Percentiles rank a stretch among this genome's conserved stretches.
phyloP scores from a whole-genome alignment of 331 rosid species.

The Acacia concinna region DNA sequence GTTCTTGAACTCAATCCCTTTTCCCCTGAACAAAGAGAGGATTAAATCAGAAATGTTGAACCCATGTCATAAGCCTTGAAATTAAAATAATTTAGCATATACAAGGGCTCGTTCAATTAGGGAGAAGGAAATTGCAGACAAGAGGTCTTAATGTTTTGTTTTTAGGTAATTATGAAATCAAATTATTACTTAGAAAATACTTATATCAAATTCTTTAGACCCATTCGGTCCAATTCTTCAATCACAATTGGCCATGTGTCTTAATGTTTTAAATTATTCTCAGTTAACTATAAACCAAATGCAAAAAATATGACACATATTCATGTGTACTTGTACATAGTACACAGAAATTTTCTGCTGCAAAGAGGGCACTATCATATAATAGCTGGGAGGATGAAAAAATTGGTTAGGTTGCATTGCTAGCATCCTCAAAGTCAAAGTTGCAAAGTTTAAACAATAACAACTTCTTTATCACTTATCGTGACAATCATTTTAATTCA shows the following conservation, averaged over 20 bases:
- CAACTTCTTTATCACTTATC: not conserved
- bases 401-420: not conserved
- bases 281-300: too few species aligned
- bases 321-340: slow-evolving; percentile 95
- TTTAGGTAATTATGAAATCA: too few species aligned
- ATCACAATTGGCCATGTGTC: too few species aligned
- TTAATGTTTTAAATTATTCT: too few species aligned
- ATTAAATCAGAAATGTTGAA: not conserved
- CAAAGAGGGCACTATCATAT: slow-evolving; percentile 72
- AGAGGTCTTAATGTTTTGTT: not conserved
- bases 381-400: slow-evolving; percentile 56
- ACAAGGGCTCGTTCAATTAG: not conserved
- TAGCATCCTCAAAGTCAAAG: not conserved
- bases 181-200: too few species aligned
- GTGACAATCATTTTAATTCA: not conserved
- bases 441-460: not conserved
- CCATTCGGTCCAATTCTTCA: too few species aligned
- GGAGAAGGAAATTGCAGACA: not conserved
- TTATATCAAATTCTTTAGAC: too few species aligned
- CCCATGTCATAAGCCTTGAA: not conserved
- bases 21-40: slow-evolving; percentile 59
- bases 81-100: too few species aligned
- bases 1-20: slow-evolving; percentile 51
- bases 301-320: too few species aligned
- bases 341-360: slow-evolving; percentile 88